Conservation (phyloP, 768 basidiomycete genomes). For the Boletus tomentosulus region DNA sequence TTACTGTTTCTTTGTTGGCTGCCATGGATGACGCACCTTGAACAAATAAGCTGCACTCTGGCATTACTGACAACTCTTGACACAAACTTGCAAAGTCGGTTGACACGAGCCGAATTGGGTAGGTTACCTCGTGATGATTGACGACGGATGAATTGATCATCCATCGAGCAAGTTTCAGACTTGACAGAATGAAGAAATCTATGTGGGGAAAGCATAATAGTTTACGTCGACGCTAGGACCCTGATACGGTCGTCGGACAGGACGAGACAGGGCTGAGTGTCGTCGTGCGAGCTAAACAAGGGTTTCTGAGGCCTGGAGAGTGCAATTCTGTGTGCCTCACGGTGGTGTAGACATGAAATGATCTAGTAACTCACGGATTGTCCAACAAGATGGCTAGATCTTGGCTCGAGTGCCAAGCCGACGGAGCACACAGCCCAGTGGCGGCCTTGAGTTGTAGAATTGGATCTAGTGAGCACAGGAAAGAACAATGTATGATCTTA, state of each 20-base stretch:
- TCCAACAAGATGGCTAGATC: background rate
- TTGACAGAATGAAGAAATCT: background rate
- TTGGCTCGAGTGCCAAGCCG: background rate
- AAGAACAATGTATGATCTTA: background rate
- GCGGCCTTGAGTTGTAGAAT: no score
- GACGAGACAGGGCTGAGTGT: no score
- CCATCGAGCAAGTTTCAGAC: background rate
- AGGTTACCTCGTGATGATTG: background rate
- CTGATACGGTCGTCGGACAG: no score
- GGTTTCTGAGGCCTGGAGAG: no score
- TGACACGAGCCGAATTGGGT: background rate
- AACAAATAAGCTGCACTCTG: background rate
- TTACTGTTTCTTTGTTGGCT: background rate
- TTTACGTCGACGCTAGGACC: no score
- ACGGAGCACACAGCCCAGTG: background rate
- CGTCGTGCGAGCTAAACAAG: no score
- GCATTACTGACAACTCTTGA: background rate
- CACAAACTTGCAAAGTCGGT: background rate
- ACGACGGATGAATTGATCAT: background rate
- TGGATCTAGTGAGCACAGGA: background rate
- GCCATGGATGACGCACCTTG: background rate
- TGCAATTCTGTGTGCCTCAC: background rate
- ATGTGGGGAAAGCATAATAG: constrained; percentile 5
- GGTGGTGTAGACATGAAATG: no score
- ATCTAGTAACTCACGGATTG: no score